Evolutionary conservation across 257 asterid species (phyloP).

Genomic region (Solanum chiquidenum): DNA sequence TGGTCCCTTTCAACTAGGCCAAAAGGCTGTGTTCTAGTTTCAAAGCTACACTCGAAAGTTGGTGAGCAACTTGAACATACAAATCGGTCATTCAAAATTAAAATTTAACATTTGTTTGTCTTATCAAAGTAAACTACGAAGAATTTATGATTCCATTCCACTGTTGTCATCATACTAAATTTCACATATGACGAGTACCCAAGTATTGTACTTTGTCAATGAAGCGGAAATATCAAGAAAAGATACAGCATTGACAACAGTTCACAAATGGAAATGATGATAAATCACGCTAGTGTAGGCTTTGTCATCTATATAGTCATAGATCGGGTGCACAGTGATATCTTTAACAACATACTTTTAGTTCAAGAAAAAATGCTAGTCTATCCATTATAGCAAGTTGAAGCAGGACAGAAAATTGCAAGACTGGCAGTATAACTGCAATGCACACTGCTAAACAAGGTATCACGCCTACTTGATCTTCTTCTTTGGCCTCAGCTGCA

Average conservation of each 20-base stretch:
- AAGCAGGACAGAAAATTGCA: not conserved
- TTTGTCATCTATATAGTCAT: not conserved
- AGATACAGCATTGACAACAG: not conserved
- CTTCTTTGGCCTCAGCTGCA: slow-evolving; percentile 68
- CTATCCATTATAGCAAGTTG: not conserved
- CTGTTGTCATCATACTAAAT: not conserved
- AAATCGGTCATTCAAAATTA: too few relatives aligned
- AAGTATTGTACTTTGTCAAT: not conserved
- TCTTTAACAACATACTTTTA: not conserved
- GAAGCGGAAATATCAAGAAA: not conserved
- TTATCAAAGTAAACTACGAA: not conserved
- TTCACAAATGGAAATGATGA: not conserved
- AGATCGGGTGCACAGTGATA: not conserved
- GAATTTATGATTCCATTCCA: not conserved
- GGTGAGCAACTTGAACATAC: not conserved
- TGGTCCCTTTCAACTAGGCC: not conserved
- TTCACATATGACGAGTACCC: not conserved
- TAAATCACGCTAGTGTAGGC: not conserved
- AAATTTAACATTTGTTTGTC: too few relatives aligned
- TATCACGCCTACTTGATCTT: slow-evolving; percentile 47
- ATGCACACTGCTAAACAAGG: not conserved
- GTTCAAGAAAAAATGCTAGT: not conserved
- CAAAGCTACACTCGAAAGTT: not conserved
- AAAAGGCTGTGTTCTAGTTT: not conserved
- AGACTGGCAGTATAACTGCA: not conserved